Base-by-base conservation (phyloP, 139 green algal species). In the Chlorella sp. region DNA sequence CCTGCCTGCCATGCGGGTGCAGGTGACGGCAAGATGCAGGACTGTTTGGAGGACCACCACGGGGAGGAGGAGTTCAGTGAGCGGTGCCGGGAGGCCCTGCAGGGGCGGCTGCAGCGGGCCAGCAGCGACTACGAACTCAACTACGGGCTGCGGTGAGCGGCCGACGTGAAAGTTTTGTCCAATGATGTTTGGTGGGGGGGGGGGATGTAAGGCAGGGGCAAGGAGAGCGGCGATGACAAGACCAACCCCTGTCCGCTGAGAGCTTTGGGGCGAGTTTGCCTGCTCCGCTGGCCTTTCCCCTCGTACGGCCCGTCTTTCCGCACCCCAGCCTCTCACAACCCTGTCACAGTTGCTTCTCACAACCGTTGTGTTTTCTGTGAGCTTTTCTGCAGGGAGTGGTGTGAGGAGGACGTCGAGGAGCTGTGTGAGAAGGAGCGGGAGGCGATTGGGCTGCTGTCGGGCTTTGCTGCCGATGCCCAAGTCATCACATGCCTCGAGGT, bases 41-140 rank as follows among this genome's bases (percentile, higher is more conserved):
- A 96, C 80, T 98, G 96, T 92, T 89, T 98, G 60, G 94, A 98
- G 90, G 94, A 96, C 79, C 91, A 96, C 48, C 93, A 94, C 22
- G 88, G 96, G 0, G 89, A 95, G 61, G 57, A 86, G 1, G 90
- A 84, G 3, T 97, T 98, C 73, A 91, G 86, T 28, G 82, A 86
- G 12, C 94, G 95, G 30, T 98, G 96, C 93, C 92, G 91, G 39
- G 81, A 89, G 36, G 93, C 96, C 78, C 79, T 98, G 28, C 95
- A 98, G 64, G 79, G 37, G 9, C 96, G 96, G 93, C 95, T 97
- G 88, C 91, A 95, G 89, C 88, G 89, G 48, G 92, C 95, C 30
- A 91, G 95, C 9, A 90, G 90, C 21, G 94, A 97, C 92, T 96
- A 96, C 91, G 85, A 93, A 5, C 92, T 98, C 37, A 95, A 98